These are phyloP conservation scores for Leishmania braziliensis DNA, from an alignment of 208 protist species.

Conservation along the genomic window DNA sequence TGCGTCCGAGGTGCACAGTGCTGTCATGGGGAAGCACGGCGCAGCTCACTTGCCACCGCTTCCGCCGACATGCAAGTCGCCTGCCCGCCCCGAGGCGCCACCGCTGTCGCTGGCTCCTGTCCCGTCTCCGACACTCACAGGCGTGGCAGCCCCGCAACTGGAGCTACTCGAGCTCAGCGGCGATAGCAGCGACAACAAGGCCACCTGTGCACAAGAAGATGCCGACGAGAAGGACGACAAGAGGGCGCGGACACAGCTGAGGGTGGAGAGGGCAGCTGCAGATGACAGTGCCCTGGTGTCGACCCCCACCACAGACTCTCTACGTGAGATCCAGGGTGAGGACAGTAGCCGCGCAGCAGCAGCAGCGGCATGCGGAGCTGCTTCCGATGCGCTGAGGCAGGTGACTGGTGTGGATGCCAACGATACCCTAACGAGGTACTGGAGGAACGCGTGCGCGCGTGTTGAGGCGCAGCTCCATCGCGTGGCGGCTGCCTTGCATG, in stretches of 20 bases:
- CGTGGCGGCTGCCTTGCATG: constrained; percentile 40
- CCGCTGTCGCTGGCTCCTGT: not conserved
- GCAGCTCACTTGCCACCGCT: not conserved
- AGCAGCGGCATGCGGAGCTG: not conserved
- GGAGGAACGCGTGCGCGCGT: constrained; percentile 24
- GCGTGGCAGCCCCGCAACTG: not conserved
- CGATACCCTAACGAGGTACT: constrained; percentile 28
- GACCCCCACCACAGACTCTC: not conserved
- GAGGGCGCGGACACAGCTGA: not conserved
- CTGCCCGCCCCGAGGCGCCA: not conserved
- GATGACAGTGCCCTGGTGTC: constrained; percentile 14
- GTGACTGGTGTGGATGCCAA: not conserved
- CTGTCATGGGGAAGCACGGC: not conserved
- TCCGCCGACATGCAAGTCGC: not conserved
- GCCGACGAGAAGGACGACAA: not conserved
- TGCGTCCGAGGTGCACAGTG: constrained; percentile 26
- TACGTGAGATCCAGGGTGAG: not conserved
- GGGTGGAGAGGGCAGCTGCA: not conserved
- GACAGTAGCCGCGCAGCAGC: not conserved
- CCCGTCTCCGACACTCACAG: not conserved
- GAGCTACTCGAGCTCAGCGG: not conserved
- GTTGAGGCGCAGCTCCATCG: constrained; percentile 32
- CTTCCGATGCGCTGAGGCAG: not conserved
- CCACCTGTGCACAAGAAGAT: not conserved
- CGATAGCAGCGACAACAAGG: not conserved